phyloP scores from a whole-genome alignment of 495 filamentous ascomycete genomes.

The Lasiosphaeria hispida region DNA sequence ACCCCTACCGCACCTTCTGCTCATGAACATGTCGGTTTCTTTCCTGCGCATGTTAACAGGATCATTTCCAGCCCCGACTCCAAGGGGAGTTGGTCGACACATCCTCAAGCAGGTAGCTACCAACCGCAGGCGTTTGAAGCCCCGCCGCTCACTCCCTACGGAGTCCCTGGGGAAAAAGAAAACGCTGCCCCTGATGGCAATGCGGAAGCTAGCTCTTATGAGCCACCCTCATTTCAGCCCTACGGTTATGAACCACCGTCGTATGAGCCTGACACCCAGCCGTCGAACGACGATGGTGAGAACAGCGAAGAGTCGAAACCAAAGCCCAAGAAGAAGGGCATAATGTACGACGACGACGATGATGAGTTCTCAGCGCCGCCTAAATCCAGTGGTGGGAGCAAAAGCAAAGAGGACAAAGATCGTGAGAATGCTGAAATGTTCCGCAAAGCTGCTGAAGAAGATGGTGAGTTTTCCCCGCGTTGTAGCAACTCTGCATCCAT shows the following conservation, averaged over 20 bases:
- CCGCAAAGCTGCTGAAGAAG: constrained; percentile 78
- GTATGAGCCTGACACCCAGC: constrained; percentile 51
- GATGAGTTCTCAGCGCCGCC: constrained; percentile 47
- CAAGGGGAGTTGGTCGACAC: constrained; percentile 10
- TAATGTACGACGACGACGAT: constrained; percentile 77
- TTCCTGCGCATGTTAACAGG: constrained; percentile 22
- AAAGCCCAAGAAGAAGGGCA: constrained; percentile 70
- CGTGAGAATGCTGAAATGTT: constrained; percentile 74
- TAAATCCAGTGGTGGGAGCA: constrained; percentile 14
- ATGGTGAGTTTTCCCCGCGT: constrained; percentile 51
- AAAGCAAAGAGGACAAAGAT: constrained; percentile 58
- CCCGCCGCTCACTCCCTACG: constrained; percentile 35
- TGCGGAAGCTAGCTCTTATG: constrained; percentile 38
- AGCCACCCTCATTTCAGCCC: constrained; percentile 51
- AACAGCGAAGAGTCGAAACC: constrained; percentile 42
- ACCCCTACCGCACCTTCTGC: constrained; percentile 13
- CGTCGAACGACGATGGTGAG: constrained; percentile 35
- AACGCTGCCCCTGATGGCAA: constrained; percentile 14
- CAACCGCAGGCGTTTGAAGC: constrained; percentile 44
- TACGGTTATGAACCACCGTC: constrained; percentile 55
- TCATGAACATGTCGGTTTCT: constrained; percentile 28
- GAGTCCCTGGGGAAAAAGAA: constrained; percentile 32
- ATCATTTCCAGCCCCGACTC: not conserved
- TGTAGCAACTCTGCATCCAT: not conserved
- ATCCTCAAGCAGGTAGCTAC: constrained; percentile 35